Evolutionary conservation across 257 asterid genomes (phyloP).

Genomic region (Mitragyna speciosa): DNA sequence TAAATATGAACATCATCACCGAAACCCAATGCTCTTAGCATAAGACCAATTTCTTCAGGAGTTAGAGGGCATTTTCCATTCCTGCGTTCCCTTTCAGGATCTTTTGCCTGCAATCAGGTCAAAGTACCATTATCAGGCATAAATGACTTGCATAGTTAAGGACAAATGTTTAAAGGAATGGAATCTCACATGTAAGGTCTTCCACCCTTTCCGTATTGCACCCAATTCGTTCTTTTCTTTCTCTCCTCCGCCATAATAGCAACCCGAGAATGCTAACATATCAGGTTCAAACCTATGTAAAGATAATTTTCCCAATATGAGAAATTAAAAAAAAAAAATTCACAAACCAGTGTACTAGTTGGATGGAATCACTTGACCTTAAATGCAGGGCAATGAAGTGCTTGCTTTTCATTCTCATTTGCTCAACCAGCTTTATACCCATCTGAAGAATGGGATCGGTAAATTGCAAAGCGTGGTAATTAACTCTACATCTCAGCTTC

Average conservation of each 20-base stretch:
- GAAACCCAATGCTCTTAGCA: constrained; percentile 74
- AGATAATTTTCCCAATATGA: background rate
- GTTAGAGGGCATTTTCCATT: constrained; percentile 70
- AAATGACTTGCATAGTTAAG: background rate
- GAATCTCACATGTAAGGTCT: constrained; percentile 56
- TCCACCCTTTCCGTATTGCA: constrained; percentile 65
- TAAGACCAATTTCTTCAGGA: constrained; percentile 77
- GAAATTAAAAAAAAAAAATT: background rate
- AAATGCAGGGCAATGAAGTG: constrained; percentile 67
- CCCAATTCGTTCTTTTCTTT: constrained; percentile 54
- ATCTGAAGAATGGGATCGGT: constrained; percentile 58
- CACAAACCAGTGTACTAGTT: background rate
- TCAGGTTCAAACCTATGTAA: constrained; percentile 70
- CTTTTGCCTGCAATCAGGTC: constrained; percentile 37
- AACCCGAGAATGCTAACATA: constrained; percentile 85
- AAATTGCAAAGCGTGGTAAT: constrained; percentile 70
- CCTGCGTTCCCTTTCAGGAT: constrained; percentile 67
- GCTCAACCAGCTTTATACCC: constrained; percentile 56
- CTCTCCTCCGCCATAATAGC: constrained; percentile 72
- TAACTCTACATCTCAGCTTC: constrained; percentile 75
- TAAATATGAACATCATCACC: constrained; percentile 67
- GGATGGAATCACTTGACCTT: constrained; percentile 40
- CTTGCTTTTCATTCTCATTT: constrained; percentile 61
- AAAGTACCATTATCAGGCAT: background rate
- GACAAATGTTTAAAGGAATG: background rate